Evolutionary conservation across 768 basidiomycete genomes (phyloP).

Genomic region (Myochromella boudieri): DNA sequence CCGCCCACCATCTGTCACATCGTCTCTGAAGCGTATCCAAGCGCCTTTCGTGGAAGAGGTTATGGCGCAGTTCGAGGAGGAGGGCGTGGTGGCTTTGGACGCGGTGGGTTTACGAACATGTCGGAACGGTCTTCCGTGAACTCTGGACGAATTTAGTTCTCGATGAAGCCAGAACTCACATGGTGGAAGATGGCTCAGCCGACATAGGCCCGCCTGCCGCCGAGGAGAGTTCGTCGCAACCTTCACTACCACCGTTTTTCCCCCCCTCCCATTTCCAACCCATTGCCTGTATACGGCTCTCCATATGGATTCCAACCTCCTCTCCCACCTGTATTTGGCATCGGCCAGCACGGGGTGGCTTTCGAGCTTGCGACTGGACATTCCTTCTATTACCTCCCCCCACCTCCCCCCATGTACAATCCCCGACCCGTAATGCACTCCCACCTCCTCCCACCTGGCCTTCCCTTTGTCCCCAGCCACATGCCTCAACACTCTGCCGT

Average conservation of each 20-base stretch:
- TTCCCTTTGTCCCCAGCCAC: constrained; percentile 58
- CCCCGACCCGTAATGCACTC: constrained; percentile 65
- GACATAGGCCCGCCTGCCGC: constrained; percentile 1
- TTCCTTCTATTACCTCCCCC: constrained; percentile 68
- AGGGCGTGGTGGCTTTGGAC: constrained; percentile 41
- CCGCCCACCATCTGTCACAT: too few relatives aligned
- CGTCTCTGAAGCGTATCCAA: too few relatives aligned
- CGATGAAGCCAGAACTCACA: constrained; percentile 74
- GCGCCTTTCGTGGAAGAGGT: constrained; percentile 43
- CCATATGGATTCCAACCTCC: constrained; percentile 61
- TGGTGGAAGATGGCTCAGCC: constrained; percentile 36
- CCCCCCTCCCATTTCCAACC: constrained; percentile 38
- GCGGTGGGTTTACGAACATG: constrained; percentile 39
- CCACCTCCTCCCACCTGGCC: constrained; percentile 46
- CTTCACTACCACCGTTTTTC: constrained; percentile 42
- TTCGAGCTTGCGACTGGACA: constrained; percentile 84
- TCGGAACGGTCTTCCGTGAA: constrained; percentile 29
- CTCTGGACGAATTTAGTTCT: constrained; percentile 60
- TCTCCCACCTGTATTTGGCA: constrained; percentile 72
- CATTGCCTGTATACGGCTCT: constrained; percentile 65
- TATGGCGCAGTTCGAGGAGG: constrained; percentile 48
- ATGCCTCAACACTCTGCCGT: constrained; percentile 59
- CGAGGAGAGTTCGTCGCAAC: constrained; percentile 35
- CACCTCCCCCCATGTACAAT: constrained; percentile 60
- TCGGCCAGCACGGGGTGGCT: constrained; percentile 76